Base-by-base conservation (phyloP, 148 eudicot genomes). In the Pouteria glomerata region DNA sequence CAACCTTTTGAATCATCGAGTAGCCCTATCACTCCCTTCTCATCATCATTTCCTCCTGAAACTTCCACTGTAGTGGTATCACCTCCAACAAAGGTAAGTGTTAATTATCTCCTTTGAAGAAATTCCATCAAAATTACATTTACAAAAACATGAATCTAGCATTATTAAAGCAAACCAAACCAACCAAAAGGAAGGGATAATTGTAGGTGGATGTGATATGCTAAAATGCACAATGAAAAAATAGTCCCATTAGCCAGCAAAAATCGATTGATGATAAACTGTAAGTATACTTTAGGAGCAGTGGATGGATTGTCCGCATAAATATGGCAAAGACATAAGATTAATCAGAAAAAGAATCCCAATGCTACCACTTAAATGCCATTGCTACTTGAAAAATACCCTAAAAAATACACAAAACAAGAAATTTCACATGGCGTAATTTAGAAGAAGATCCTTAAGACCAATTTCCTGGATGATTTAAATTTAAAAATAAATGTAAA, bases 1-100 rank as follows among this genome's bases (percentile, higher is more conserved):
- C 42, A 59, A 91, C 98, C 98, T 84, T 91, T 94, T 52, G 84
- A 74, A 41, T 86, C 96, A 69, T 93, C 98, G 66, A 84, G 85
- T 51, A 79, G 77, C 39, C 87, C 90, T 56, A 77, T 75, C 51
- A 74, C 35, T 4, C 71, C 61, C 78, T 86, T 91, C 69, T 80
- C 88, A 30, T 83, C 89, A 66, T 79, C 93, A 86, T 74, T 87
- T 48, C 83, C 95, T 74, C 77, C 76, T 14, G 72, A 63, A 45
- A 75, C 66, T 81, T 82, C 83, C 74, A 78, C 72, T 69, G 69
- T n/a, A 57, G 70, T 19, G 42, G 47, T 27, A 73, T 47, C 70
- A 67, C 23, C 29, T n/a, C 29, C 15, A 63, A 33, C 31, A 42
- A 31, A 34, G n/a, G 52, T 58, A 35, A 57, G 34, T 6, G 37